Evolutionary conservation across 805 yeast species (phyloP), one percentile per base, ranked within the genome.

Genomic region (Saccharomyces eubayanus): DNA sequence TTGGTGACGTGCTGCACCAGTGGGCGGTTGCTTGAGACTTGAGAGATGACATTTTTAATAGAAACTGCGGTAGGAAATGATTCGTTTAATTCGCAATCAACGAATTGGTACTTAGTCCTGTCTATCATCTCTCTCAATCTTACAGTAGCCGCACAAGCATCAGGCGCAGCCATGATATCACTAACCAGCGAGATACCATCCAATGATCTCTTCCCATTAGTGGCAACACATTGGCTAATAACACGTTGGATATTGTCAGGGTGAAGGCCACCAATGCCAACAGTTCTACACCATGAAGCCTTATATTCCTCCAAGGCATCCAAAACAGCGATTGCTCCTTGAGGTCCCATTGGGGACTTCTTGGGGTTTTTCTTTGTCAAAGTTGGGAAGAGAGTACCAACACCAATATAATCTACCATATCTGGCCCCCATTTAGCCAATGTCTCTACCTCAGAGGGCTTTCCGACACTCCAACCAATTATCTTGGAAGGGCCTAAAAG

Each of bases 181-280:
- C 96, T 87, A 1, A 91, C 97, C 12, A 90, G 84, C 1, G 96
- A 94, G 12, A 87, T 81, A n/a, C 97, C 97, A 64, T 87, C 87
- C 8, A 87, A 66, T 0, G 73, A 65, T 52, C 72, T 61, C 49
- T 67, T 68, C 6, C 78, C 82, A 2, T 77, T 74, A 5, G 75
- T 54, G 1, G 74, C 65, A 24, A 81, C 73, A 52, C 68, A 60
- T 46, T 80, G 78, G 52, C 74, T 77, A 51, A 85, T 61, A 1
- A 85, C 87, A 29, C 80, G 73, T 8, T 78, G 76, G 2, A 82
- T 79, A 63, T 89, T 89, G 6, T 73, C 61, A 8, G 80, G 79
- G 59, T 87, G 86, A 51, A 87, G 72, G 0, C 96, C 96, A 20
- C 96, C 95, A 62, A 88, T 88, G 0, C 85, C 86, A 14, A 87